phyloP scores from a whole-genome alignment of 257 asterid species.

The Ocimum tenuiflorum region DNA sequence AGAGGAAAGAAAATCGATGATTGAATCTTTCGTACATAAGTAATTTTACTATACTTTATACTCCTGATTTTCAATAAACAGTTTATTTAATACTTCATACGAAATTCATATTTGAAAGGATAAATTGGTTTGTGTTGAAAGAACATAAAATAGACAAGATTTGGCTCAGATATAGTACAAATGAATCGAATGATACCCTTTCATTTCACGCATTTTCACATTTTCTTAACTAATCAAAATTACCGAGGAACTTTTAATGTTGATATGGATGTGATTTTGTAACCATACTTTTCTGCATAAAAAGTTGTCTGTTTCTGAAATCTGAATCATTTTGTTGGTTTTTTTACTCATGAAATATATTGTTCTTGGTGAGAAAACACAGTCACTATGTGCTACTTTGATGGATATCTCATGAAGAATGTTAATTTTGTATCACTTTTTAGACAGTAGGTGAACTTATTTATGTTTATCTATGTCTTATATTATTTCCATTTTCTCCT shows the following conservation, averaged over 20 bases:
- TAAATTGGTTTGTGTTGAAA: no score
- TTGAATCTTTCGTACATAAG: conserved; percentile 75
- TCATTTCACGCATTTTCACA: no score
- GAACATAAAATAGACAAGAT: no score
- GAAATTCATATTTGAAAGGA: no score
- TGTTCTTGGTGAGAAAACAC: not conserved
- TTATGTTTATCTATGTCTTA: no score
- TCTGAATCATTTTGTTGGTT: not conserved
- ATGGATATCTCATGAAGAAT: not conserved
- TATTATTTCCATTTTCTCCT: not conserved
- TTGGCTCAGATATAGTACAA: no score
- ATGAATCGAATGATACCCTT: no score
- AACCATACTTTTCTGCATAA: not conserved
- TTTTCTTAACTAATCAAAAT: not conserved
- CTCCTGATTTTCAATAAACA: not conserved
- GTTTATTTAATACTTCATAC: no score
- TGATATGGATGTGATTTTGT: not conserved
- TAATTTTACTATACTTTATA: conserved; percentile 20
- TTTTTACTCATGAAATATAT: not conserved
- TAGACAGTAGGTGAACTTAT: not conserved
- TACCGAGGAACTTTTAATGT: not conserved
- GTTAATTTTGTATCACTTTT: not conserved
- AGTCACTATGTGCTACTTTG: not conserved
- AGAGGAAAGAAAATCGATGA: conserved; percentile 83
- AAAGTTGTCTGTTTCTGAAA: not conserved